phyloP scores from a whole-genome alignment of 1,284 basidiomycete species.

The Moesziomyces globuligerus region DNA sequence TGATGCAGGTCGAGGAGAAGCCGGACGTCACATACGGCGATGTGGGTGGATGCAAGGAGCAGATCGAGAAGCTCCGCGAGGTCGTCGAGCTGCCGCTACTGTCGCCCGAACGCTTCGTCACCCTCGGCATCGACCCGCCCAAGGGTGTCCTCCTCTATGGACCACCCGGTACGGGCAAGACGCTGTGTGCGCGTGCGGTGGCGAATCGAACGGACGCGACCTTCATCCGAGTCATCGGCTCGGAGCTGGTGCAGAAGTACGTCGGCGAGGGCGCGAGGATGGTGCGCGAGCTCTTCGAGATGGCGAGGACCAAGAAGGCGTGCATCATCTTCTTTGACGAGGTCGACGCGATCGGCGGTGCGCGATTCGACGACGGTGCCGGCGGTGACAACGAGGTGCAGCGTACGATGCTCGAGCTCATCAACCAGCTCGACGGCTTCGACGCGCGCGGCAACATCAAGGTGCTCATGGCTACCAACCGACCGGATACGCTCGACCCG shows the following conservation, averaged over 20 bases:
- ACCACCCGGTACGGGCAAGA: conserved; percentile 98
- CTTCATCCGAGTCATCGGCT: conserved; percentile 98
- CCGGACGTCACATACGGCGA: conserved; percentile 98
- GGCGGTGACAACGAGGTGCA: conserved; percentile 99
- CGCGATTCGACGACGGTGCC: conserved; percentile 98
- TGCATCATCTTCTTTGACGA: conserved; percentile 99
- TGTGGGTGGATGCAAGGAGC: conserved; percentile 98
- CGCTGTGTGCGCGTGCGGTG: conserved; percentile 95
- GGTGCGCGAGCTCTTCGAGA: conserved; percentile 98
- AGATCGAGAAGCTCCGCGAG: conserved; percentile 98
- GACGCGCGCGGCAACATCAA: conserved; percentile 99
- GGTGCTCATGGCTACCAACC: conserved; percentile 98
- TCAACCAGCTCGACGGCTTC: conserved; percentile 98
- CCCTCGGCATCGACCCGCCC: conserved; percentile 97
- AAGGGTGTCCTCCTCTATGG: conserved; percentile 96
- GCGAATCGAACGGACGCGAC: conserved; percentile 99
- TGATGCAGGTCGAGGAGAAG: conserved; percentile 99
- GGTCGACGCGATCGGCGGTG: conserved; percentile 96
- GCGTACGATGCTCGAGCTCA: conserved; percentile 98
- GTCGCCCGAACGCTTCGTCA: conserved; percentile 93
- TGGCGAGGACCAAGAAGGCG: conserved; percentile 98
- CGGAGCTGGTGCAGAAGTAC: conserved; percentile 98
- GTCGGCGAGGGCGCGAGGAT: conserved; percentile 98
- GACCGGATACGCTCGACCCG: conserved; percentile 97
- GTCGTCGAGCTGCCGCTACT: conserved; percentile 96